Evolutionary conservation across 1,284 basidiomycete species (phyloP).

Genomic region (Pseudozyma sp.): DNA sequence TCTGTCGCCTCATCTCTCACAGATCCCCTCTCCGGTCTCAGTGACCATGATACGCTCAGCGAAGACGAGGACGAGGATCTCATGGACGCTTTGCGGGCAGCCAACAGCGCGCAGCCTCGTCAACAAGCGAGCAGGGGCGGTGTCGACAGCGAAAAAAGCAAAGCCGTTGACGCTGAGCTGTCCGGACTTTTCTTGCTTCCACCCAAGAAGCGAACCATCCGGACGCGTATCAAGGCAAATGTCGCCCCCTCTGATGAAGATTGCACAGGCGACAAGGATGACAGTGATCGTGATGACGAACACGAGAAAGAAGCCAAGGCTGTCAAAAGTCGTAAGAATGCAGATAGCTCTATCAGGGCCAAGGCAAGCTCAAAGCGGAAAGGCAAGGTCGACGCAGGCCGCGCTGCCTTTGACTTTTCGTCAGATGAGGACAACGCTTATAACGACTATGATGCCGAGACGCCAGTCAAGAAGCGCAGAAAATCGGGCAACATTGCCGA

Average conservation of each 20-base stretch:
- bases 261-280: conserved; percentile 8
- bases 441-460: conserved; percentile 14
- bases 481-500: conserved; percentile 48
- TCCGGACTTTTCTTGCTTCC: conserved; percentile 53
- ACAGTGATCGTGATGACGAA: conserved; percentile 10
- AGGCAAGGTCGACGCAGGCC: conserved; percentile 18
- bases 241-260: conserved; percentile 27
- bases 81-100: conserved; percentile 30
- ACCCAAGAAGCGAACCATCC: conserved; percentile 62
- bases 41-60: conserved; percentile 39
- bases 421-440: conserved; percentile 28
- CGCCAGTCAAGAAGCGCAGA: conserved; percentile 45
- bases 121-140: conserved; percentile 9
- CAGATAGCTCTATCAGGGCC: conserved; percentile 8
- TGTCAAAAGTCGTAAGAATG: conserved; percentile 8
- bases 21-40: conserved; percentile 57
- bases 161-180: conserved; percentile 26
- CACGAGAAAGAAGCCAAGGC: background rate
- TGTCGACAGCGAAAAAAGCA: conserved; percentile 1
- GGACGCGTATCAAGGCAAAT: conserved; percentile 63
- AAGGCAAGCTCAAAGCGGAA: conserved; percentile 28
- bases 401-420: conserved; percentile 19
- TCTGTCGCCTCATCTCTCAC: conserved; percentile 57
- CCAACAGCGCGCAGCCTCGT: conserved; percentile 16
- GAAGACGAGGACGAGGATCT: conserved; percentile 59